Evolutionary conservation across 495 filamentous ascomycete species (phyloP).

Genomic region (Tetracladium setigerum): DNA sequence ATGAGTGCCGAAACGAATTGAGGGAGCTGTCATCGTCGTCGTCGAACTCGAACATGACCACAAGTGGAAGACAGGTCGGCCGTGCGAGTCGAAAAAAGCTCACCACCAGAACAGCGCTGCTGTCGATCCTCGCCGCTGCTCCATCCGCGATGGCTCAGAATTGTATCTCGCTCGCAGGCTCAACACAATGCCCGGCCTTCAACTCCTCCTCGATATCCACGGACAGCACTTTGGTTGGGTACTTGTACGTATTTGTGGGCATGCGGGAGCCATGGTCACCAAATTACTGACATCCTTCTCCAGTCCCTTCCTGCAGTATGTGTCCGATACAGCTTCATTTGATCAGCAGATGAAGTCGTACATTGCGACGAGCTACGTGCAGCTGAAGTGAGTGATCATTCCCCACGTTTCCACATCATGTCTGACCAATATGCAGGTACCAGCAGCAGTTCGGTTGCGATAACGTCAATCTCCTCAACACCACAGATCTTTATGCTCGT

Average conservation of each 20-base stretch:
- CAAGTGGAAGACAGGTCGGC: not conserved
- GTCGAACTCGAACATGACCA: constrained; percentile 2
- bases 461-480: constrained; percentile 68
- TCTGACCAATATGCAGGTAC: constrained; percentile 47
- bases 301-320: constrained; percentile 82
- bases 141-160: constrained; percentile 28
- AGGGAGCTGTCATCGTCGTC: not conserved
- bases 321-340: constrained; percentile 69
- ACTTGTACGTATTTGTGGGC: constrained; percentile 59
- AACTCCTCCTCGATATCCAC: constrained; percentile 75
- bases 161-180: constrained; percentile 76
- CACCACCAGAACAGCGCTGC: constrained; percentile 15
- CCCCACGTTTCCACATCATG: constrained; percentile 1
- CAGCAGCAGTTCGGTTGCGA: constrained; percentile 72
- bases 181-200: constrained; percentile 79
- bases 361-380: constrained; percentile 64
- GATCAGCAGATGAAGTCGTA: constrained; percentile 69
- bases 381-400: constrained; percentile 54
- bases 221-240: constrained; percentile 48
- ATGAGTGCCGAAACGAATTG: constrained; percentile 8
- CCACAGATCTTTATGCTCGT: constrained; percentile 82
- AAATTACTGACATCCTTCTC: not conserved
- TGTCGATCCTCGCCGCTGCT: constrained; percentile 25
- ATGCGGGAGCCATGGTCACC: not conserved
- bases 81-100: constrained; percentile 8